These are phyloP conservation scores for Claviceps humidiphila DNA, from an alignment of 2,329 filamentous ascomycete species.

Conservation along the genomic window DNA sequence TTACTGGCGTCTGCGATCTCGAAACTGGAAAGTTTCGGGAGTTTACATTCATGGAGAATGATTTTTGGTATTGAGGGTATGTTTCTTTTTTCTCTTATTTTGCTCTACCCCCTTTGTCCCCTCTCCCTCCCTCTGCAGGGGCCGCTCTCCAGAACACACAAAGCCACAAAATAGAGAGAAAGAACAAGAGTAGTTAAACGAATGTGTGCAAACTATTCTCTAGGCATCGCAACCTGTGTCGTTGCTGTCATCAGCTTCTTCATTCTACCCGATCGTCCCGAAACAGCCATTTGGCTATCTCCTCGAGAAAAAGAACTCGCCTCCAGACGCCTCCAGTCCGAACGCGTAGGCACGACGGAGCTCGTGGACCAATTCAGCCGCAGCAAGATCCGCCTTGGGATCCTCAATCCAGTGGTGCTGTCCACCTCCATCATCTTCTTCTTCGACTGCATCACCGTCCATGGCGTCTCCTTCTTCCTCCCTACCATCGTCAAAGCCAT, in stretches of 20 bases:
- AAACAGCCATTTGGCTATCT: constrained; percentile 50
- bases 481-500: constrained; percentile 60
- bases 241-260: constrained; percentile 44
- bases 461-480: constrained; percentile 58
- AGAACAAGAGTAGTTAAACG: not conserved
- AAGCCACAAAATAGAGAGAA: not conserved
- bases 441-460: constrained; percentile 57
- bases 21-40: constrained; percentile 41
- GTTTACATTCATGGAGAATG: constrained; percentile 50
- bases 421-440: constrained; percentile 45
- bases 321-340: constrained; percentile 43
- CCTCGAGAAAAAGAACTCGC: constrained; percentile 50
- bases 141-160: not conserved
- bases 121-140: not conserved
- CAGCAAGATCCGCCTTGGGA: constrained; percentile 45
- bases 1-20: constrained; percentile 50
- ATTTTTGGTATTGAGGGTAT: constrained; percentile 52
- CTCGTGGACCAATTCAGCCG: constrained; percentile 45
- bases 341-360: constrained; percentile 44
- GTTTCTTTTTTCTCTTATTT: not conserved
- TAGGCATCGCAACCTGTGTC: constrained; percentile 41
- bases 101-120: not conserved
- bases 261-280: constrained; percentile 53
- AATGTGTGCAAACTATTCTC: not conserved
- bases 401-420: constrained; percentile 44